A percentile compares a stretch with the other conserved stretches of the same genome.
phyloP scores from a whole-genome alignment of 805 yeast species.

The Saccharomycopsis sp. region DNA sequence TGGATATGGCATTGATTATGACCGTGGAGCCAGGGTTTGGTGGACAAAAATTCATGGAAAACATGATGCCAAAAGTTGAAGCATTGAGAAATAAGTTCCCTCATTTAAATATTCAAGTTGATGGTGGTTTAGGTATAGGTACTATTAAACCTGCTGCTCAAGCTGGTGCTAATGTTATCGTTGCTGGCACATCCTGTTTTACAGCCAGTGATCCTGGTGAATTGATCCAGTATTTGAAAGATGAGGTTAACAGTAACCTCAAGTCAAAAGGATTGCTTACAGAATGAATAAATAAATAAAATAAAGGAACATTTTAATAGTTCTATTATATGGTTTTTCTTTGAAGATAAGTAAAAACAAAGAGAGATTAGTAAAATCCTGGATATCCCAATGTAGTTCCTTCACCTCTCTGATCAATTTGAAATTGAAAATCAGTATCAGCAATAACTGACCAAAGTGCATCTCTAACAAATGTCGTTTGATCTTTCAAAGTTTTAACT shows the following conservation, averaged over 20 bases:
- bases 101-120: constrained; percentile 83
- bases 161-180: constrained; percentile 97
- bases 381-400: constrained; percentile 87
- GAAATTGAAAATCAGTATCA: constrained; percentile 43
- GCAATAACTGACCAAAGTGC: constrained; percentile 71
- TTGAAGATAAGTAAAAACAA: too few species aligned
- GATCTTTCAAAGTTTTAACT: constrained; percentile 24
- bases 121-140: constrained; percentile 88
- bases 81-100: constrained; percentile 69
- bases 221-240: constrained; percentile 64
- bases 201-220: constrained; percentile 73
- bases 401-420: constrained; percentile 43
- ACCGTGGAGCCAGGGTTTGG: constrained; percentile 99
- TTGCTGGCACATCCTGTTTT: constrained; percentile 94
- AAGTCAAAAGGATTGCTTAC: constrained; percentile 38
- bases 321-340: too few species aligned
- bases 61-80: constrained; percentile 94
- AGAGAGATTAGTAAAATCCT: constrained; percentile 40
- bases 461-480: constrained; percentile 39
- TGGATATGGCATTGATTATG: constrained; percentile 96
- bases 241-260: constrained; percentile 47
- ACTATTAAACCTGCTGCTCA: constrained; percentile 85
- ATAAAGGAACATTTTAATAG: too few species aligned
- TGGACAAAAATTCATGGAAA: constrained; percentile 92
- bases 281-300: constrained; percentile 16